phyloP scores from a whole-genome alignment of 164 flowering plant species.

The Tetracentron sinense region DNA sequence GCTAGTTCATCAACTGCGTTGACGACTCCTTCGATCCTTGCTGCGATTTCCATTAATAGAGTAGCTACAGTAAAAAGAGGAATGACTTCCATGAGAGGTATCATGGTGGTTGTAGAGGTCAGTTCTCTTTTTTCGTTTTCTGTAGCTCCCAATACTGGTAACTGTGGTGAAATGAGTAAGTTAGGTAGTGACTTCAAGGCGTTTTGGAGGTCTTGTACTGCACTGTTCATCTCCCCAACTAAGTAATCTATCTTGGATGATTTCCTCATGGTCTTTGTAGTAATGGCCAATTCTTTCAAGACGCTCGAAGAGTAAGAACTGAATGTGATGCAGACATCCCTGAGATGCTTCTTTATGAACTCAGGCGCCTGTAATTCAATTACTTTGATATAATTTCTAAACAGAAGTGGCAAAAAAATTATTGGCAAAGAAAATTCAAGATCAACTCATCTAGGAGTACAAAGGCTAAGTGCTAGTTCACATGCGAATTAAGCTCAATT shows the following conservation, averaged over 20 bases:
- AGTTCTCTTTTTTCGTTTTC: slow-evolving; percentile 11
- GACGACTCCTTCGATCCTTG: slow-evolving; percentile 45
- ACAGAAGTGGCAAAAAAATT: neutral
- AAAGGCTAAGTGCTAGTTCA: no score
- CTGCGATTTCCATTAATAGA: slow-evolving; percentile 49
- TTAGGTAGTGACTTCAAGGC: slow-evolving; percentile 37
- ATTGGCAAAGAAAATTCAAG: no score
- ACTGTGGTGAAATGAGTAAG: slow-evolving; percentile 4
- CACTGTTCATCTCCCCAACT: slow-evolving; percentile 48
- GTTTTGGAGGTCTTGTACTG: slow-evolving; percentile 44
- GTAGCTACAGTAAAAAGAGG: slow-evolving; percentile 57
- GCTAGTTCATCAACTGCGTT: slow-evolving; percentile 46
- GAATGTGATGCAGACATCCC: slow-evolving; percentile 25
- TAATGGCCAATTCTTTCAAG: slow-evolving; percentile 43
- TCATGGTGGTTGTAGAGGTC: neutral
- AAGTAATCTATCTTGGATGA: slow-evolving; percentile 39
- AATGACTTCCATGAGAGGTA: slow-evolving; percentile 42
- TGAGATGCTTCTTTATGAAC: slow-evolving; percentile 34
- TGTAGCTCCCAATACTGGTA: slow-evolving; percentile 6
- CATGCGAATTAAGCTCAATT: no score
- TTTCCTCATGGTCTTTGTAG: slow-evolving; percentile 44
- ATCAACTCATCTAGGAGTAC: no score
- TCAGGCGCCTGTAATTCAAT: slow-evolving; percentile 34
- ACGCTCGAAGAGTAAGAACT: slow-evolving; percentile 31
- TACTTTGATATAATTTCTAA: no score